Percentiles rank a stretch among this genome's conserved stretches.
Evolutionary conservation across 2,329 filamentous ascomycete genomes (phyloP).

Genomic region (Incumbomyces lentus): DNA sequence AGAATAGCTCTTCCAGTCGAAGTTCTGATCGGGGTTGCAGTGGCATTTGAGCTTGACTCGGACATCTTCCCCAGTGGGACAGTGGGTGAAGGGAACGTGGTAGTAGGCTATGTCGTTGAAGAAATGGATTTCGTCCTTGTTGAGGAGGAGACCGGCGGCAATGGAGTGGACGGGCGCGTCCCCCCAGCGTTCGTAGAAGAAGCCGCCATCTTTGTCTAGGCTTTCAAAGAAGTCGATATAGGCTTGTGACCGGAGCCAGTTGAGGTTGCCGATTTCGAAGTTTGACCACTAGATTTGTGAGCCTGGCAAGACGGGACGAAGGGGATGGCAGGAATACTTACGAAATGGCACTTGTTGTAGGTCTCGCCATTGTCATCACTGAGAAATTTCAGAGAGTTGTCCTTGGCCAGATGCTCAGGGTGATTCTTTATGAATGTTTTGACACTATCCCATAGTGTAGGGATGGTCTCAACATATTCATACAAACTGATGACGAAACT

Average conservation of each 20-base stretch:
- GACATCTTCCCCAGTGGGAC: conserved; percentile 78
- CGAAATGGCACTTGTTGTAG: conserved; percentile 97
- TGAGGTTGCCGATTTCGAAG: conserved; percentile 88
- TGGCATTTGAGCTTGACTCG: conserved; percentile 79
- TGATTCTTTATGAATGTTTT: conserved; percentile 89
- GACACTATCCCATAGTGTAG: conserved; percentile 86
- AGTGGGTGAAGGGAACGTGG: conserved; percentile 96
- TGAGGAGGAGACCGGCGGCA: conserved; percentile 72
- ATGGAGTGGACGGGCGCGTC: conserved; percentile 99
- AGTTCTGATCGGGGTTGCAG: conserved; percentile 93
- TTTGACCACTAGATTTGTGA: conserved; percentile 70
- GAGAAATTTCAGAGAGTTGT: conserved; percentile 82
- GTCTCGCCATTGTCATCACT: conserved; percentile 83
- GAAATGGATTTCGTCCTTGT: conserved; percentile 93
- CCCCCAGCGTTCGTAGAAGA: conserved; percentile 98
- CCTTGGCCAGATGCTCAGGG: conserved; percentile 74
- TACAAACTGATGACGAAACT: conserved; percentile 91
- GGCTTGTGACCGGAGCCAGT: conserved; percentile 81
- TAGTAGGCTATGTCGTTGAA: conserved; percentile 99
- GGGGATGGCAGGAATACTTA: conserved; percentile 38
- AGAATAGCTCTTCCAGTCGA: conserved; percentile 98
- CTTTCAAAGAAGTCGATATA: conserved; percentile 87
- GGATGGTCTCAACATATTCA: conserved; percentile 94
- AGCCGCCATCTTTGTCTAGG: conserved; percentile 83
- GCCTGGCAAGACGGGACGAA: no score